Evolutionary conservation across 139 green algal genomes (phyloP).

Genomic region (Haematococcus sp.): DNA sequence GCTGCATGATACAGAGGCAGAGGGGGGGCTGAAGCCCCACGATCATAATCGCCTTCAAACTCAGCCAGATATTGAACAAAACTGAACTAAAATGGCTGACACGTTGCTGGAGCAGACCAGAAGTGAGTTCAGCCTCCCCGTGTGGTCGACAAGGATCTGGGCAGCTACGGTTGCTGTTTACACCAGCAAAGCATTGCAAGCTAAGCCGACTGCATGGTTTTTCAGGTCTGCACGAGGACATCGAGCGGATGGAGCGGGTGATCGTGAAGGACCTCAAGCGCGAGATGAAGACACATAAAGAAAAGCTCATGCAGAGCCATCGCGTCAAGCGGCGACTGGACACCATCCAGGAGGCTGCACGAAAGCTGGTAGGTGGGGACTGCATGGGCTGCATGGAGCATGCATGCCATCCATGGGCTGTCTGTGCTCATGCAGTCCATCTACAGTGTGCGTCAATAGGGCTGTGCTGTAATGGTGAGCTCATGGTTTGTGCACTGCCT

Average conservation of each 20-base stretch:
- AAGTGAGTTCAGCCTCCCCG: constrained; percentile 34
- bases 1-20: too few species aligned
- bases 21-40: not conserved
- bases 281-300: constrained; percentile 76
- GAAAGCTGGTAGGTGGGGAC: constrained; percentile 69
- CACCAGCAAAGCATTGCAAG: not conserved
- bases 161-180: not conserved
- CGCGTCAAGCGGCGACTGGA: constrained; percentile 81
- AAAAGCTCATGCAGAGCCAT: constrained; percentile 72
- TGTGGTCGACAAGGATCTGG: not conserved
- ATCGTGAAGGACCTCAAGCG: constrained; percentile 83
- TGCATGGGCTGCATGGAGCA: not conserved
- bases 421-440: too few species aligned
- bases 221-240: constrained; percentile 85
- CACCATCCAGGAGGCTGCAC: constrained; percentile 62
- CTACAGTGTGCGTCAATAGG: too few species aligned
- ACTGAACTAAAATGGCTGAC: constrained; percentile 61
- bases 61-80: not conserved
- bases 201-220: not conserved
- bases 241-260: constrained; percentile 84
- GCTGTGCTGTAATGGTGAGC: too few species aligned
- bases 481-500: too few species aligned
- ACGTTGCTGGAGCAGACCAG: constrained; percentile 92
- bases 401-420: not conserved
- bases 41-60: not conserved